phyloP scores from a whole-genome alignment of 1,284 basidiomycete species.

The Cutaneotrichosporon sp. region DNA sequence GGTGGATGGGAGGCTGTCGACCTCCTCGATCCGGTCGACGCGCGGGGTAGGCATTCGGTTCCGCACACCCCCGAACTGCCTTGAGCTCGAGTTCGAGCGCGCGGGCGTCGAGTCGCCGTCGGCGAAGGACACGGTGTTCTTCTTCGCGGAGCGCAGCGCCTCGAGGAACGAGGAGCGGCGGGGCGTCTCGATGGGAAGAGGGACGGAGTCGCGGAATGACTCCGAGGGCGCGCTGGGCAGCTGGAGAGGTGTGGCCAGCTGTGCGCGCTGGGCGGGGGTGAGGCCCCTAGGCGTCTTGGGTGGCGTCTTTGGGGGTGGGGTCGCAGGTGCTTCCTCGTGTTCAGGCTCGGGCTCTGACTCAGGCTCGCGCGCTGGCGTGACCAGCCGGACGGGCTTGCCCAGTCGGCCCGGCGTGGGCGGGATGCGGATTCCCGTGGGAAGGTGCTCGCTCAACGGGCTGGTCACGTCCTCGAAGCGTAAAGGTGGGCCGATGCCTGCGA shows the following conservation, averaged over 20 bases:
- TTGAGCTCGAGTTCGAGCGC: not conserved
- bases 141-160: constrained; percentile 22
- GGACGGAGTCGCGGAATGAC: not conserved
- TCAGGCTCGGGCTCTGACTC: not conserved
- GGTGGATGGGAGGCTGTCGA: not conserved
- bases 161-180: constrained; percentile 35
- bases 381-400: constrained; percentile 13
- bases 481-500: constrained; percentile 25
- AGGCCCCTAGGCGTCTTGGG: constrained; percentile 10
- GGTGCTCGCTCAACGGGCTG: not conserved
- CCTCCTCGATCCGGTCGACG: not conserved
- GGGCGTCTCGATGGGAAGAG: constrained; percentile 22
- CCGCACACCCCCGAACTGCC: not conserved
- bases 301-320: not conserved
- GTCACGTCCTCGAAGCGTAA: constrained; percentile 13
- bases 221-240: constrained; percentile 29
- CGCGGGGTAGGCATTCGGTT: not conserved
- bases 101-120: constrained; percentile 18
- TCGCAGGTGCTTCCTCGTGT: constrained; percentile 4
- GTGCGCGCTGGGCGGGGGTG: constrained; percentile 13
- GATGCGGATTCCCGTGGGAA: not conserved
- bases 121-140: constrained; percentile 8
- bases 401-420: constrained; percentile 23
- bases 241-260: constrained; percentile 42
- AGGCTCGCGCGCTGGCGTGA: not conserved